Evolutionary conservation across 176 grass and related monocot genomes (phyloP), one percentile per base, ranked within the genome.

Genomic region (Metroxylon sagu): DNA sequence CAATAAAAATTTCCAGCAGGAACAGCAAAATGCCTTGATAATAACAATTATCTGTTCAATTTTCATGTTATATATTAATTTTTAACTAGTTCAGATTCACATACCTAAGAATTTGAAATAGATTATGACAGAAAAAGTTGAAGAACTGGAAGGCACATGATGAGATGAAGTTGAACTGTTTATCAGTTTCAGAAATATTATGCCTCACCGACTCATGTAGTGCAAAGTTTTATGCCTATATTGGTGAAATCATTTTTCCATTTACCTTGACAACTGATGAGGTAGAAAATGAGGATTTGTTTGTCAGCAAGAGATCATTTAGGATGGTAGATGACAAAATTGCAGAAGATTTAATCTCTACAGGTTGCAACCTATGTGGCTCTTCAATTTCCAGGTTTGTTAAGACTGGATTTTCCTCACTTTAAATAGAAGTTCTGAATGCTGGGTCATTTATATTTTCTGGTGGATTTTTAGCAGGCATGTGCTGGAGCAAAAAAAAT

Each of bases 351-450:
- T 72, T 84, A 56, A 57, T 89, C 70, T 59, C 59, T 56, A 43
- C 53, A 5, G 85, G 85, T 18, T 89, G 85, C 74, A 84, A 74
- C 70, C 43, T 89, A 68, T 84, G 85, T 71, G 81, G 74, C 68
- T 77, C 27, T 17, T 64, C 74, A 43, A 52, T 52, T 80, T 51
- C 60, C 60, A 81, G 69, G 81, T 89, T 74, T 74, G 74, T 55
- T 53, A 17, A 58, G 53, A 43, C 65, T 50, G 60, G 35, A 52
- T 1, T 4, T 70, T 23, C 10, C 31, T 53, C 60, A 14, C 16
- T 29, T 28, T 14, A 4, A 8, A 57, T 26, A n/a, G 8, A 7
- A 16, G 3, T 59, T 50, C 3, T 28, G n/a, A 15, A 4, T 19
- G 3, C 16, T 21, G 35, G 6, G 19, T 21, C 43, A 28, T 14